Evolutionary conservation across 2,329 filamentous ascomycete genomes (phyloP), one percentile per base, ranked within the genome.

Genomic region (Colletotrichum plurivorum): DNA sequence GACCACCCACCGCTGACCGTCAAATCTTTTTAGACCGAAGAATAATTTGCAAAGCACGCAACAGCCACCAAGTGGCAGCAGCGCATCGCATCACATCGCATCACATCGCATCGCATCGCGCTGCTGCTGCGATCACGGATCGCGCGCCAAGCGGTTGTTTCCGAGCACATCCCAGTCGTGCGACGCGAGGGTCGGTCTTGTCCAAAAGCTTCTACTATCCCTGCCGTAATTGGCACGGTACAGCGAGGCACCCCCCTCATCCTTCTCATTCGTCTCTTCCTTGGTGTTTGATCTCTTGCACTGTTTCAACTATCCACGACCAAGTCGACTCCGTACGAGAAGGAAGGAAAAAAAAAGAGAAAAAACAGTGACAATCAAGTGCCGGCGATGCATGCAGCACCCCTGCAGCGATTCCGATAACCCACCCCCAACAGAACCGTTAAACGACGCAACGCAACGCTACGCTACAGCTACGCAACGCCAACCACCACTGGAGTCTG

Each of bases 91-190:
- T 46, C 43, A 46, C 54, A 57, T 9, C 39, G 27, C 60, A 56
- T 46, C 43, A 46, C 13, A 31, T 31, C 27, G 31, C 31, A 36
- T 36, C 31, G 31, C 31, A 36, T 36, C 31, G 31, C 41, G 41
- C 41, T 15, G 13, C 46, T 20, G 18, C 46, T 20, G 43, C 60
- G 54, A 59, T 59, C 66, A 65, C 61, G 66, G 61, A 69, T 69
- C 58, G 66, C 61, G 54, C 48, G 65, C 66, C 66, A 65, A 69
- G 66, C 61, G 66, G 61, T 65, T 69, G 66, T 69, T 69, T 69
- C 66, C 66, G 48, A 65, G 41, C 13, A 18, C 54, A 69, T 69
- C 66, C 66, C 45, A 57, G 66, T 69, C 66, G 61, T 68, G 54
- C 61, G 61, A 68, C 61, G 66, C 66, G 66, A 68, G 66, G 41